A percentile compares a stretch with the other conserved stretches of the same genome.
Evolutionary conservation across 2,329 filamentous ascomycete species (phyloP).

Genomic region (Alternaria brassicicola): DNA sequence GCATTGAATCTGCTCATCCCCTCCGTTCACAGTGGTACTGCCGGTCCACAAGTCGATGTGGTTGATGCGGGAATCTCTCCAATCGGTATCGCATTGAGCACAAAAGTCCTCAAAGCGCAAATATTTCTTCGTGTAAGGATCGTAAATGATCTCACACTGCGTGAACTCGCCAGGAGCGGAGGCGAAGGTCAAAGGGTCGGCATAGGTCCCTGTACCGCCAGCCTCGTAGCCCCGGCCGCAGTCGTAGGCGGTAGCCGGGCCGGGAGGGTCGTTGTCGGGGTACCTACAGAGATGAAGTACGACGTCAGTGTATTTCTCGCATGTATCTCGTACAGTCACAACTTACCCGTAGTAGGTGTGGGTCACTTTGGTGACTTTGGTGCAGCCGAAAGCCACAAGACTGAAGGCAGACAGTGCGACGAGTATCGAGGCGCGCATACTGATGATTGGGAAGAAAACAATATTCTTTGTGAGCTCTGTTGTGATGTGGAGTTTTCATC

Average conservation of each 20-base stretch:
- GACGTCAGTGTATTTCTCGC: not conserved
- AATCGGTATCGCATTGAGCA: constrained; percentile 38
- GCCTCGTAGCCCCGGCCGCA: constrained; percentile 42
- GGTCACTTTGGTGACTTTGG: constrained; percentile 10
- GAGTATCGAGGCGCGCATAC: constrained; percentile 8
- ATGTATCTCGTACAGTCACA: not conserved
- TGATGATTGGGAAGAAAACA: not conserved
- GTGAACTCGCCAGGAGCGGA: constrained; percentile 51
- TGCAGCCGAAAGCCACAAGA: constrained; percentile 7
- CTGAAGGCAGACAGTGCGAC: constrained; percentile 9
- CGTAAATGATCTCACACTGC: constrained; percentile 54
- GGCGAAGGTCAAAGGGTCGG: constrained; percentile 54
- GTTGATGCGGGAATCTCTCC: constrained; percentile 18
- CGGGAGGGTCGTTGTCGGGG: constrained; percentile 35
- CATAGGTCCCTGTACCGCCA: constrained; percentile 53
- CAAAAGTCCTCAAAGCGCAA: constrained; percentile 48
- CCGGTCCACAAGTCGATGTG: constrained; percentile 34
- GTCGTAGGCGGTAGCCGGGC: constrained; percentile 30
- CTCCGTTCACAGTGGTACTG: constrained; percentile 19
- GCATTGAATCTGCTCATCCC: constrained; percentile 29
- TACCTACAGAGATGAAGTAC: not conserved
- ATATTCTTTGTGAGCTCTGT: not conserved
- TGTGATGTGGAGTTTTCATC: not conserved
- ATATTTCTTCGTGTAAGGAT: constrained; percentile 55
- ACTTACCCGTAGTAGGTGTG: constrained; percentile 33